Evolutionary conservation across 257 asterid species (phyloP), one percentile per base, ranked within the genome.

Genomic region (Solanum pimpinellifolium): DNA sequence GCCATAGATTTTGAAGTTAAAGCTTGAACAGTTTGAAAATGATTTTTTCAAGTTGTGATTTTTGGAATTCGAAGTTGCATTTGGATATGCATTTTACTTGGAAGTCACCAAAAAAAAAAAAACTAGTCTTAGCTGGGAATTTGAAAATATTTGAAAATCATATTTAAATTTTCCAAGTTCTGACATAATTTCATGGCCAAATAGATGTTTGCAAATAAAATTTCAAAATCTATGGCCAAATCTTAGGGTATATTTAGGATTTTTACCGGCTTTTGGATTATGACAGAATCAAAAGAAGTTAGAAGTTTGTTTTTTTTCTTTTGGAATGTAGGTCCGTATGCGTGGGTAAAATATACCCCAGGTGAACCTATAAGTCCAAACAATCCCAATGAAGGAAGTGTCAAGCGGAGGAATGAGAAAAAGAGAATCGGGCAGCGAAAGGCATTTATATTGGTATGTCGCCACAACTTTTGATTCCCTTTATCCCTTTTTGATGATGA

Each of bases 341-440:
- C 94, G 88, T 95, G 93, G 85, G 74, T 78, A 1, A 92, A 92
- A 89, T 91, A 88, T 88, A 89, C 83, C 70, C 97, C 97, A n/a
- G 94, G 95, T 73, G 93, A 96, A 46, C 94, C 97, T 73, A 92
- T 93, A 86, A 88, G 66, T 85, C 91, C 93, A 35, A 96, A 92
- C 70, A 94, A 94, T 89, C 99, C 99, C 25, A 96, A 96, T 88
- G 89, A 93, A 88, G 98, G 98, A 86, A 95, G 99, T 88, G 91
- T 93, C 68, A 96, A 95, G 93, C 86, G 94, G 68, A 94, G 98
- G 90, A 93, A 92, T 44, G 98, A 93, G 96, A 96, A 95, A 88
- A 96, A 96, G 91, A 91, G 97, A 85, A 93, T 93, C 46, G 92
- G 87, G 62, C 94, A 83, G 87, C 96, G 88, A 3, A 94, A 92